Percentiles rank a stretch among this genome's conserved stretches.
These are phyloP conservation scores for Porcisia hertigi DNA, from an alignment of 208 protist species.

Conservation along the genomic window DNA sequence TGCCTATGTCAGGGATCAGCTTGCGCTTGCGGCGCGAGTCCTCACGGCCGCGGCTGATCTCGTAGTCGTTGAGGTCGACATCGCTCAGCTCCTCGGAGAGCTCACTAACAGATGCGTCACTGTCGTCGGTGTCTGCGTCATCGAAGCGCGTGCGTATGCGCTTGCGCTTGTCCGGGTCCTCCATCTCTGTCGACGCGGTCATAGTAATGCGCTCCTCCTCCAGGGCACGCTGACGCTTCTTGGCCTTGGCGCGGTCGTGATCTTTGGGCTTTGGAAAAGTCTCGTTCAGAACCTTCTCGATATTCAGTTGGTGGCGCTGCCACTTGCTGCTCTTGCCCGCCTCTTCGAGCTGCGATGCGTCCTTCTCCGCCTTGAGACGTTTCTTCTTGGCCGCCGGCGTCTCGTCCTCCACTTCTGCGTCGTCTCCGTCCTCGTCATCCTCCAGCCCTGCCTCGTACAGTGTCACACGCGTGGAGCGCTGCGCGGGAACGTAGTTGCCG, in stretches of 20 bases:
- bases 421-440: conserved; percentile 36
- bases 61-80: conserved; percentile 43
- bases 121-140: conserved; percentile 39
- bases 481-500: conserved; percentile 76
- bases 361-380: conserved; percentile 39
- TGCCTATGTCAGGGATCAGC: conserved; percentile 67
- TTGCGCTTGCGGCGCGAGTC: conserved; percentile 77
- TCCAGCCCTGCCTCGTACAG: conserved; percentile 74
- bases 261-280: conserved; percentile 82
- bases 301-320: conserved; percentile 82
- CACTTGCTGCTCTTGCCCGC: conserved; percentile 62
- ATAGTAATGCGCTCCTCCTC: conserved; percentile 85
- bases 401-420: conserved; percentile 29
- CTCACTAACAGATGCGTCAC: conserved; percentile 34
- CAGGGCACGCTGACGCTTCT: conserved; percentile 50
- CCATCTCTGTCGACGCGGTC: conserved; percentile 41
- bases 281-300: conserved; percentile 80
- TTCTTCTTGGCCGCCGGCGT: conserved; percentile 46
- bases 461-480: conserved; percentile 71
- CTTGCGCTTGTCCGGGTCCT: conserved; percentile 38
- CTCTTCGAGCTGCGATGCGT: conserved; percentile 35
- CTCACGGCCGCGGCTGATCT: conserved; percentile 64
- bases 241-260: conserved; percentile 27
- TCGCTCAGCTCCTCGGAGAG: conserved; percentile 44
- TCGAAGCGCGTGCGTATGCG: conserved; percentile 54